These are phyloP conservation scores for Nannizzia gypsea DNA, from an alignment of 2,329 filamentous ascomycete genomes.

Conservation along the genomic window DNA sequence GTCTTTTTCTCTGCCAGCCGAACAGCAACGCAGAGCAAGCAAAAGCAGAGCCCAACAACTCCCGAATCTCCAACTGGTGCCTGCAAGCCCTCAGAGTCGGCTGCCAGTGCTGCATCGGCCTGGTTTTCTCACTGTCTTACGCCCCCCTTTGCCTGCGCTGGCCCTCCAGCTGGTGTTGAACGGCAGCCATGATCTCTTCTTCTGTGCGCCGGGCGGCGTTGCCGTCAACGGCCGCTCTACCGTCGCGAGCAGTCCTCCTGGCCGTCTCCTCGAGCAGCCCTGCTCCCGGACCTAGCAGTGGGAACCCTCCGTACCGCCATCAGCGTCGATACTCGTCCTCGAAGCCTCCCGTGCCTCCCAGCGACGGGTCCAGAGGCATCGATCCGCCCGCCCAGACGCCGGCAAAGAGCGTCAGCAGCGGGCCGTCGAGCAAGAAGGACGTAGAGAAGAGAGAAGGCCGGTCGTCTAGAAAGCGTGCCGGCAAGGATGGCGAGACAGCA, in stretches of 20 bases:
- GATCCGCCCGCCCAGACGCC: conserved; percentile 30
- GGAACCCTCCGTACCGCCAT: conserved; percentile 22
- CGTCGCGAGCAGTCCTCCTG: conserved; percentile 22
- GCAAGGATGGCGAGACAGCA: conserved; percentile 26
- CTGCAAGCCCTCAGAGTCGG: background rate
- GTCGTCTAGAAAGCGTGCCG: conserved; percentile 23
- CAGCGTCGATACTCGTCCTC: conserved; percentile 39
- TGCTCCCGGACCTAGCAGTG: conserved; percentile 19
- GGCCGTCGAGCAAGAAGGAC: conserved; percentile 26
- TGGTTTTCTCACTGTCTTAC: background rate
- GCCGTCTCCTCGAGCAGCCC: conserved; percentile 17
- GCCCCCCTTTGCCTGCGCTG: background rate
- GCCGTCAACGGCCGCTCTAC: conserved; percentile 23
- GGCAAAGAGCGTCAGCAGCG: conserved; percentile 25
- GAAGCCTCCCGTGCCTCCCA: conserved; percentile 36
- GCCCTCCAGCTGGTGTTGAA: background rate
- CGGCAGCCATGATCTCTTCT: conserved; percentile 32
- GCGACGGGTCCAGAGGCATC: conserved; percentile 33
- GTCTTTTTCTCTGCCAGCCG: background rate
- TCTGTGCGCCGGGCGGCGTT: conserved; percentile 37
- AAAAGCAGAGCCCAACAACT: background rate
- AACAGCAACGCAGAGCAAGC: background rate
- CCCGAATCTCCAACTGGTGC: background rate
- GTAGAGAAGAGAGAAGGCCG: conserved; percentile 22
- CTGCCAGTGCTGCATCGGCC: background rate